Evolutionary conservation across 108 stramenopile genomes (phyloP), one percentile per base, ranked within the genome.

Genomic region (Schizochytrium sp.): DNA sequence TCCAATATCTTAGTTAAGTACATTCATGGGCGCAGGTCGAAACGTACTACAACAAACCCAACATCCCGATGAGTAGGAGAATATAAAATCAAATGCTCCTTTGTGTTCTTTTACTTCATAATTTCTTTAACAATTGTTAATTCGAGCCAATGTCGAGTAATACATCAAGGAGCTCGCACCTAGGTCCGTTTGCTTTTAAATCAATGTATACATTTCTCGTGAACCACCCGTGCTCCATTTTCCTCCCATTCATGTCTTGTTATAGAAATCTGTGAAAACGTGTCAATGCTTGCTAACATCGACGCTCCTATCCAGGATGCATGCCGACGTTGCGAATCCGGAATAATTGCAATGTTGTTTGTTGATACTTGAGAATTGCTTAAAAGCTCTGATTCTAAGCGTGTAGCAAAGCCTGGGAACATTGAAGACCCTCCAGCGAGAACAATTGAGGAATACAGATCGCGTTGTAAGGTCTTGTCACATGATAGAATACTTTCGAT

Each of bases 281-380:
- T 89, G 38, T 69, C 64, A 4, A 89, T 45, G 17, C 42, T 56
- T 4, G 88, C 88, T 17, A 89, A 55, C 47, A 89, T 89, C 15
- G 72, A 73, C 7, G 53, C 88, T 0, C 88, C 88, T 15, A 89
- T 89, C 88, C 88, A 89, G 49, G 88, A 40, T 69, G 88, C 88
- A 38, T 73, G 28, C 72, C 46, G 49, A 10, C 88, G 10, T 40
- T 89, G 61, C 40, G 88, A 69, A 19, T 72, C 76, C 13, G 76
- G 76, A 3, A 83, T 42, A 7, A 83, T 40, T 88, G 87, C 10
- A 89, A 13, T 47, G 69, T n/a, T 46, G 49, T 38, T 45, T 2
- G 19, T 72, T 28, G 28, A 28, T 28, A 28, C 28, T 28, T 28
- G 28, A 28, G 28, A 28, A 28, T 28, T 28, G 28, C 28, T 28